These are phyloP conservation scores for Colletotrichum coccodes DNA, from an alignment of 2,329 filamentous ascomycete genomes.

Conservation along the genomic window DNA sequence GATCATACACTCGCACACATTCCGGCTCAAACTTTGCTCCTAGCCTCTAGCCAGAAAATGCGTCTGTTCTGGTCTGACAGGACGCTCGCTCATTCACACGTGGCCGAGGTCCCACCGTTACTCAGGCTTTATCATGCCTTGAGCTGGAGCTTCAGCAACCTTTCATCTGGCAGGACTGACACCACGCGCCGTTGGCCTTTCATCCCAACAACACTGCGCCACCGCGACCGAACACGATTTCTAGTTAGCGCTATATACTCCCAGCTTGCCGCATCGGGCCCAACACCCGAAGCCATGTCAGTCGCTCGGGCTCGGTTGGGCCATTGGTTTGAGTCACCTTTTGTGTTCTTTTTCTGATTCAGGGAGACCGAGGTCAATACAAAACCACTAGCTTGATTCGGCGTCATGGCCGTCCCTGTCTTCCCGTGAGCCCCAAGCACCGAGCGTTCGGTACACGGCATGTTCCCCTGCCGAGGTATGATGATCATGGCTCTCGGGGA, in stretches of 20 bases:
- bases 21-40: slow-evolving; percentile 1
- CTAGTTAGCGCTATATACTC: not conserved
- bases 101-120: not conserved
- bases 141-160: slow-evolving; percentile 16
- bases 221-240: not conserved
- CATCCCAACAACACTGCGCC: slow-evolving; percentile 10
- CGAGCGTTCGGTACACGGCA: not conserved
- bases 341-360: slow-evolving; percentile 20
- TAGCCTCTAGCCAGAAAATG: not conserved
- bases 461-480: not conserved
- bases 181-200: not conserved
- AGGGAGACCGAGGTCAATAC: slow-evolving; percentile 1
- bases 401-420: slow-evolving; percentile 10
- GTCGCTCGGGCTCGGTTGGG: slow-evolving; percentile 18
- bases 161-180: slow-evolving; percentile 13
- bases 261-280: slow-evolving; percentile 13
- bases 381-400: slow-evolving; percentile 24
- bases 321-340: not conserved
- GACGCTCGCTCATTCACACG: not conserved
- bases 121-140: not conserved
- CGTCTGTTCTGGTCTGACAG: not conserved
- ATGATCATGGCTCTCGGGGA: not conserved
- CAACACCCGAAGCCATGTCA: not conserved
- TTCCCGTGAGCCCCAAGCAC: not conserved
- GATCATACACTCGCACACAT: slow-evolving; percentile 11